A percentile compares a stretch with the other conserved stretches of the same genome.
These are phyloP conservation scores for Vitellaria paradoxa DNA, from an alignment of 179 eudicot species.

Conservation along the genomic window DNA sequence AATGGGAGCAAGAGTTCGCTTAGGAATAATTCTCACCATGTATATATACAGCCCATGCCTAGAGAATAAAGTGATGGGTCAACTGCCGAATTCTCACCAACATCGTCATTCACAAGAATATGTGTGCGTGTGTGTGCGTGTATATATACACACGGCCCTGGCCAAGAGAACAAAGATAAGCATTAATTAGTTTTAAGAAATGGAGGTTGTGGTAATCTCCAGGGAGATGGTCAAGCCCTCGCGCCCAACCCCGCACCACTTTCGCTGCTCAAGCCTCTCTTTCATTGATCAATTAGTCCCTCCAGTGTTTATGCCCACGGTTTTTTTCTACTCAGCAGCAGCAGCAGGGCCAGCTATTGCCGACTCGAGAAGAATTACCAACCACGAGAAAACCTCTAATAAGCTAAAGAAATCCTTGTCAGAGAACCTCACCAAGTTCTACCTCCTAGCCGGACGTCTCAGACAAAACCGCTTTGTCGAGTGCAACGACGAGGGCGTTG, in stretches of 20 bases:
- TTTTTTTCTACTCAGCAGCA: background rate
- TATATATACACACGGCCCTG: too few species aligned
- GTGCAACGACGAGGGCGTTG: slow-evolving; percentile 4
- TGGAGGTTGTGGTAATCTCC: slow-evolving; percentile 7
- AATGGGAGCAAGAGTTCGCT: too few species aligned
- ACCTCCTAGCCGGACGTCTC: background rate
- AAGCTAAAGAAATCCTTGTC: background rate
- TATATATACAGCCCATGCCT: too few species aligned
- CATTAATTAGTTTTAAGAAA: background rate
- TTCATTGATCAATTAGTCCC: background rate
- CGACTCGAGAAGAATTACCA: background rate
- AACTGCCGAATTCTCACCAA: too few species aligned
- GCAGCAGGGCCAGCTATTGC: background rate
- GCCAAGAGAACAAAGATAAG: too few species aligned
- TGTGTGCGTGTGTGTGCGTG: too few species aligned
- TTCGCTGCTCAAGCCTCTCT: background rate
- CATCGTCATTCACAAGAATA: too few species aligned
- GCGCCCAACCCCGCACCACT: background rate
- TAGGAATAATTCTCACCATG: too few species aligned
- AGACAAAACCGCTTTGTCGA: background rate
- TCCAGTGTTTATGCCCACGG: background rate
- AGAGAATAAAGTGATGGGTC: too few species aligned
- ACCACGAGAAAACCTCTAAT: background rate
- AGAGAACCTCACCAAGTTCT: background rate
- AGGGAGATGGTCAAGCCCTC: background rate